Evolutionary conservation across 148 eudicot genomes (phyloP).

Genomic region (Amaranthus cruentus): DNA sequence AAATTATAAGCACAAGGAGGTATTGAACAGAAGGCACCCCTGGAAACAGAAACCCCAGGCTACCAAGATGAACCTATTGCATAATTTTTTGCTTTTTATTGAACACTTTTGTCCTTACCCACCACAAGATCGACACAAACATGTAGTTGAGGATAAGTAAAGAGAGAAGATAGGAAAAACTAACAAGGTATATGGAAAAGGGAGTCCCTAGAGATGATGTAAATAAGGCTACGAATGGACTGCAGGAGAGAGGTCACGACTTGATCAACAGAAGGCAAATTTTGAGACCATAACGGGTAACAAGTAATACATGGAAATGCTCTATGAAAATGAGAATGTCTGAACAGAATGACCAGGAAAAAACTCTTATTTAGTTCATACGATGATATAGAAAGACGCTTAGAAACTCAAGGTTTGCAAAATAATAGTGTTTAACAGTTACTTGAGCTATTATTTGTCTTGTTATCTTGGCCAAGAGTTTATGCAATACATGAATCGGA

Average conservation of each 20-base stretch:
- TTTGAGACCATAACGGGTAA: no score
- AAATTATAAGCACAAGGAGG: neutral
- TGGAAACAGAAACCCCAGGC: neutral
- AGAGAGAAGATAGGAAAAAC: neutral
- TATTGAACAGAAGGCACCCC: neutral
- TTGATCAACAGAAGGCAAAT: neutral
- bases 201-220: neutral
- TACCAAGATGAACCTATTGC: neutral
- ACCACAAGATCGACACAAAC: neutral
- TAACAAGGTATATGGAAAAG: neutral
- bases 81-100: no score
- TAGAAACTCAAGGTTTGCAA: neutral
- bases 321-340: neutral
- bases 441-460: neutral
- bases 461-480: slow-evolving; percentile 3
- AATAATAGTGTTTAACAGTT: neutral
- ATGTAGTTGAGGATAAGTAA: neutral
- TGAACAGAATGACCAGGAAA: no score
- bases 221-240: no score
- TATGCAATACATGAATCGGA: neutral
- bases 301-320: no score
- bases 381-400: no score
- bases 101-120: neutral
- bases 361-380: no score
- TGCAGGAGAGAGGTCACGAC: no score